A percentile compares a stretch with the other conserved stretches of the same genome.
phyloP scores from a whole-genome alignment of 2,329 filamentous ascomycete genomes.

The Fusarium albidum region DNA sequence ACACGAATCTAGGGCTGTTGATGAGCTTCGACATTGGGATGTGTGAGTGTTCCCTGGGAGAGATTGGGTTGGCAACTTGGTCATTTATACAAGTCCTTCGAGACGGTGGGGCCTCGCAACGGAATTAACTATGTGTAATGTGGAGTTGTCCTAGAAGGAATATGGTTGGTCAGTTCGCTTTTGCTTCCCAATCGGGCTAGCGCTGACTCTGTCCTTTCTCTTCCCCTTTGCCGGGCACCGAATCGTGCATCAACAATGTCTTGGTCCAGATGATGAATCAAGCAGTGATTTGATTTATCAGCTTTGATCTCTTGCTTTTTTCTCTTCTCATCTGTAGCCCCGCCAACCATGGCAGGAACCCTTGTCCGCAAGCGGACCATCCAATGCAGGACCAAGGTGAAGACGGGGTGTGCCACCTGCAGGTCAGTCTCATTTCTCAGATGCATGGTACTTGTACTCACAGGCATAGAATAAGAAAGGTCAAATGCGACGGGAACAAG shows the following conservation, averaged over 20 bases:
- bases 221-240: too few relatives aligned
- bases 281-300: conserved; percentile 14
- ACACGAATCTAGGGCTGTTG: conserved; percentile 35
- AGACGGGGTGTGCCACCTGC: conserved; percentile 54
- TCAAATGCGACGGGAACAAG: conserved; percentile 50
- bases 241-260: background rate
- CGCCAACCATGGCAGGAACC: conserved; percentile 33
- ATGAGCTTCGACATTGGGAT: conserved; percentile 42
- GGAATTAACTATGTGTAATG: too few relatives aligned
- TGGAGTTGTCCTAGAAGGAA: too few relatives aligned
- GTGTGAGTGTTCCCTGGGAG: background rate
- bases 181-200: conserved; percentile 41
- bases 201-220: background rate
- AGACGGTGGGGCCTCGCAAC: background rate
- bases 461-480: conserved; percentile 44
- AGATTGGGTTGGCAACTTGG: background rate
- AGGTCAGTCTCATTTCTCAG: conserved; percentile 45
- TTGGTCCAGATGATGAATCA: background rate
- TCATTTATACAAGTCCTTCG: conserved; percentile 13
- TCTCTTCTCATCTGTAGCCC: background rate
- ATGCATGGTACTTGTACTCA: conserved; percentile 24
- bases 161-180: conserved; percentile 46
- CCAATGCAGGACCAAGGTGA: conserved; percentile 44
- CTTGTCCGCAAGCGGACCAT: conserved; percentile 43
- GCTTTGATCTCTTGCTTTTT: conserved; percentile 12